Evolutionary conservation across 208 protist genomes (phyloP).

Genomic region (Naegleria gruberi): DNA sequence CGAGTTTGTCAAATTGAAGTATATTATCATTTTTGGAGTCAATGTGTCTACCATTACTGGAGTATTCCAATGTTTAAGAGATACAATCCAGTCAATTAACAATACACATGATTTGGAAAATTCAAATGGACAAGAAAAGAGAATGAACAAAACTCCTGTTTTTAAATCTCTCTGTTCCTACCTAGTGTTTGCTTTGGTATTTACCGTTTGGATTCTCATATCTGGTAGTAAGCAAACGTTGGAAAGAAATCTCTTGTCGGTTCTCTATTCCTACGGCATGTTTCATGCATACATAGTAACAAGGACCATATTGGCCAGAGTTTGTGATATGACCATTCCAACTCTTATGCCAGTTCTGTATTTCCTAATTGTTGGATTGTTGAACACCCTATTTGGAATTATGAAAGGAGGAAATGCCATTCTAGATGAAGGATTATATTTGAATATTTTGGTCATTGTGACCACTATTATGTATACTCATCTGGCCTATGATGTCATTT

Average conservation of each 20-base stretch:
- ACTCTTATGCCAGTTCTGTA: neutral
- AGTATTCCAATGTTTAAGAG: neutral
- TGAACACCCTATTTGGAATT: neutral
- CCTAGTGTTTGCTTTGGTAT: neutral
- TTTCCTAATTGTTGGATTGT: neutral
- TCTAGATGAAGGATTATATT: neutral
- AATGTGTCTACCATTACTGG: neutral
- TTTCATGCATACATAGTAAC: neutral
- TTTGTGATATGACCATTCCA: neutral
- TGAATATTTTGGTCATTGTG: neutral
- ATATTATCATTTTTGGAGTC: neutral
- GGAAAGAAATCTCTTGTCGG: neutral
- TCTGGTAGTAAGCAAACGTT: neutral
- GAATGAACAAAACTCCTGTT: neutral
- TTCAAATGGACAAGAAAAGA: neutral
- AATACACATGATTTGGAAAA: neutral
- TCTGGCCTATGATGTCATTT: neutral
- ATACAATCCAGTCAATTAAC: neutral
- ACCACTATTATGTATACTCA: neutral
- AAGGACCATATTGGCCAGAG: neutral
- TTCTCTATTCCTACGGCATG: neutral
- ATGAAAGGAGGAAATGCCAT: neutral
- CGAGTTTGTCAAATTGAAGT: neutral
- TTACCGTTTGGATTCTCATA: neutral
- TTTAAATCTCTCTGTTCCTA: neutral